Evolutionary conservation across 148 eudicot species (phyloP).

Genomic region (Hydrangea macrophylla): DNA sequence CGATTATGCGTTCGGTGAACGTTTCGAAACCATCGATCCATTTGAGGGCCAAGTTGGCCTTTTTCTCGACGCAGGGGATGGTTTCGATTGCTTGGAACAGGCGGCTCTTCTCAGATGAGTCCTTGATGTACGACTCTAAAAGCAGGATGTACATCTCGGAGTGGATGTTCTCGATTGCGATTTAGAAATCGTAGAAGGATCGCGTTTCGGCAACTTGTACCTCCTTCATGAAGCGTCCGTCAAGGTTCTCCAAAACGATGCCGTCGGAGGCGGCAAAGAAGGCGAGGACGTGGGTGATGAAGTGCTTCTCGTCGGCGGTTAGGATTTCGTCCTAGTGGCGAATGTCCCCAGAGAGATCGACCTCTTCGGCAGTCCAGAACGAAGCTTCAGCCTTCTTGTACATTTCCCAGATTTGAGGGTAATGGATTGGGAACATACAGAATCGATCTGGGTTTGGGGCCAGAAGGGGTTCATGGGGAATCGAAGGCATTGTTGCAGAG

Average conservation of each 20-base stretch:
- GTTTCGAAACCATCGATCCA: conserved; percentile 65
- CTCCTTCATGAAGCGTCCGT: conserved; percentile 69
- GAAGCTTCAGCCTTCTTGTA: conserved; percentile 83
- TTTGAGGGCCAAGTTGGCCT: conserved; percentile 67
- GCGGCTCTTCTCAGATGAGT: conserved; percentile 35
- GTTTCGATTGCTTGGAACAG: conserved; percentile 72
- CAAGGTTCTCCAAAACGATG: conserved; percentile 70
- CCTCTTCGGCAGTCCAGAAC: conserved; percentile 77
- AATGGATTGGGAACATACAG: conserved; percentile 77
- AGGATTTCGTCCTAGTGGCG: conserved; percentile 56
- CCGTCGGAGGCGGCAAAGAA: conserved; percentile 86
- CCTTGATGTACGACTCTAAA: conserved; percentile 59
- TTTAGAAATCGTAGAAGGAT: conserved; percentile 77
- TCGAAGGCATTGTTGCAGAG: conserved; percentile 59
- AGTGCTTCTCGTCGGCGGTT: conserved; percentile 51
- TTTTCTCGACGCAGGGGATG: conserved; percentile 52
- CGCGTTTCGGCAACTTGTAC: conserved; percentile 76
- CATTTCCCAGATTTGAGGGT: conserved; percentile 79
- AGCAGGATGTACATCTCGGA: conserved; percentile 72
- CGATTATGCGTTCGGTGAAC: conserved; percentile 60
- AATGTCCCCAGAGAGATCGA: conserved; percentile 47
- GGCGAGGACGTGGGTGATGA: conserved; percentile 74
- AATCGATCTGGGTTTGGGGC: conserved; percentile 70
- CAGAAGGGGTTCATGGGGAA: conserved; percentile 48
- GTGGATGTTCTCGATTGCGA: conserved; percentile 78